Evolutionary conservation across 2,329 filamentous ascomycete species (phyloP).

Genomic region (Colletotrichum lentis): DNA sequence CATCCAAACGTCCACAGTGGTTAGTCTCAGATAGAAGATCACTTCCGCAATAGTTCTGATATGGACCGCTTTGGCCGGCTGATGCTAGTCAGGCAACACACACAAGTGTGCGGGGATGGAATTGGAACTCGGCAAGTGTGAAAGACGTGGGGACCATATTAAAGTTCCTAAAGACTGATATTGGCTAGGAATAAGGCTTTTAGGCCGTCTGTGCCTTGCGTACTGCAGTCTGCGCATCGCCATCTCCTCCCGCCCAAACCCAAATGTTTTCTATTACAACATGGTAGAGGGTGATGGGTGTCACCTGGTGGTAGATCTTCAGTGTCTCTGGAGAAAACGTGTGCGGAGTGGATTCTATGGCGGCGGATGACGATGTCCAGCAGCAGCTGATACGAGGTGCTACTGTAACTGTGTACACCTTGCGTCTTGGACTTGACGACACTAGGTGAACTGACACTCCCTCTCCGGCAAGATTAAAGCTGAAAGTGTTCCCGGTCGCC

Average conservation of each 20-base stretch:
- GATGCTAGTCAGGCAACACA: background rate
- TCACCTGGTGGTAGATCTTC: background rate
- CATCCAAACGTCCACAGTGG: background rate
- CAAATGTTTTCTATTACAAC: background rate
- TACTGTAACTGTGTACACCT: background rate
- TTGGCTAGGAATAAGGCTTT: slow-evolving; percentile 1
- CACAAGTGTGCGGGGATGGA: background rate
- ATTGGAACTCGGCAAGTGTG: background rate
- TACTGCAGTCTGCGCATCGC: background rate
- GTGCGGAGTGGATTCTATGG: background rate
- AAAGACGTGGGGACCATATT: background rate
- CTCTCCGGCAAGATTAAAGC: background rate
- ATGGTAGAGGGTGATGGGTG: background rate
- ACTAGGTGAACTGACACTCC: background rate
- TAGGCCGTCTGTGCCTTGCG: background rate
- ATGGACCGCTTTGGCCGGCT: background rate
- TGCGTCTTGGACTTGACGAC: background rate
- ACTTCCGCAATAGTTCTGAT: background rate
- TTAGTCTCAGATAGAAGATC: slow-evolving; percentile 5
- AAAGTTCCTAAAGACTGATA: background rate
- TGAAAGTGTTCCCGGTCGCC: no score
- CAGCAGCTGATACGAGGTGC: background rate
- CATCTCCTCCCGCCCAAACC: background rate
- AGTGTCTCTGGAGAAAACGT: background rate
- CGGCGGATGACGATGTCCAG: background rate